These are phyloP conservation scores for Ogataea minuta DNA, from an alignment of 805 yeast genomes.

Conservation along the genomic window DNA sequence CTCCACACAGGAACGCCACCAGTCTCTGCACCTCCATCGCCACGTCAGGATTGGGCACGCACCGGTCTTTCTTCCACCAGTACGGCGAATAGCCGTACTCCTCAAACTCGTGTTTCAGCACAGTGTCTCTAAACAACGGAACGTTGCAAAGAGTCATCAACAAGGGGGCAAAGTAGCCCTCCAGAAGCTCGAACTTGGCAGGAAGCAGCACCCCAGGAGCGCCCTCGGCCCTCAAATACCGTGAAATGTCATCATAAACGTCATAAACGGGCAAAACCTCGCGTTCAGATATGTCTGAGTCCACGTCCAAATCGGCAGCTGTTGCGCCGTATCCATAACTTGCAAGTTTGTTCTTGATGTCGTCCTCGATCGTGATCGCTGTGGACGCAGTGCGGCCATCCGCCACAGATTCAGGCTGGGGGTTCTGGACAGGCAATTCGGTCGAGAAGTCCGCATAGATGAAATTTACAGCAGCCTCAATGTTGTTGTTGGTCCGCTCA, in stretches of 20 bases:
- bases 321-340: constrained; percentile 19
- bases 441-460: constrained; percentile 30
- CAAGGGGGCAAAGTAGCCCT: constrained; percentile 42
- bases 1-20: constrained; percentile 37
- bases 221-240: constrained; percentile 22
- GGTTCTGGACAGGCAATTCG: constrained; percentile 18
- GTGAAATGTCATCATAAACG: constrained; percentile 34
- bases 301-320: constrained; percentile 5
- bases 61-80: constrained; percentile 40
- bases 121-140: constrained; percentile 32
- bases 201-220: constrained; percentile 39
- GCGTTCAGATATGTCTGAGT: constrained; percentile 5
- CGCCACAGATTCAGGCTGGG: constrained; percentile 8
- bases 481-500: constrained; percentile 30
- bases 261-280: constrained; percentile 17
- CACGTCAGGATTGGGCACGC: constrained; percentile 27
- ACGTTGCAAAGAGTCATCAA: constrained; percentile 39
- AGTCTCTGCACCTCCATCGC: constrained; percentile 39
- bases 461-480: constrained; percentile 36
- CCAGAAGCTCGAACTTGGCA: constrained; percentile 31
- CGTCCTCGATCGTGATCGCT: constrained; percentile 26
- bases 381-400: constrained; percentile 19
- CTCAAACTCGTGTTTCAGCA: constrained; percentile 33
- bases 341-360: constrained; percentile 24
- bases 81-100: constrained; percentile 36